Base-by-base conservation (phyloP, 1,284 basidiomycete genomes). In the Entoloma clypeatum region DNA sequence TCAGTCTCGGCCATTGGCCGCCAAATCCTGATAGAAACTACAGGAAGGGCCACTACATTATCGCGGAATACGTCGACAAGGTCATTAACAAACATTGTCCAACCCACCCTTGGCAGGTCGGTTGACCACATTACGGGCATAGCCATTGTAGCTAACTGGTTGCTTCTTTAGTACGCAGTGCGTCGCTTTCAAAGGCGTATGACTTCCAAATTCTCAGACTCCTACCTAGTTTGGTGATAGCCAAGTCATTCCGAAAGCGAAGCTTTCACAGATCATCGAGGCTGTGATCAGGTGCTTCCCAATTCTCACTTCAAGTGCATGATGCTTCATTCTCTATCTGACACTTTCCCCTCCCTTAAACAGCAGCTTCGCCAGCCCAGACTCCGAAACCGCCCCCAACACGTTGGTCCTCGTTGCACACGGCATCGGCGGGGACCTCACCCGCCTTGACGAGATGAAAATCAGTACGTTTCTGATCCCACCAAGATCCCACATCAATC, bases 1-100 rank as follows among this genome's bases (percentile, higher is more conserved):
- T 24, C 43, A 91, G 88, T 30, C 69, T 68, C 5, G 75, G 76
- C 3, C 75, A 80, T 36, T 92, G 89, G 89, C 89, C 89, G 3
- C 90, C 89, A 14, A 65, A 75, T 13, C 86, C 88, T 1, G 80
- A 83, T 45, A 71, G 73, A 25, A 91, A 92, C 57, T 92, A 91
- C 43, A 86, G 85, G 45, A 86, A 86, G 57, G 86, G 88, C 0
- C 88, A 92, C 57, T 89, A 81, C 52, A 77, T 92, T 44, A 74
- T 88, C 24, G 69, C 75, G 19, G 89, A 92, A 55, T 83, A 87
- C 57, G 72, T 77, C n/a, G 83, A 88, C 62, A 86, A 75, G 54
- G 68, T 72, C 30, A 59, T 72, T 38, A 85, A 86, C 59, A 83
- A 73, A 57, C 62, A 75, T 34, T 67, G 64, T 51, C 77, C 79